A percentile compares a stretch with the other conserved stretches of the same genome.
These are phyloP conservation scores for Dissophora ornata DNA, from an alignment of 192 early-diverging fungal species.

Conservation along the genomic window DNA sequence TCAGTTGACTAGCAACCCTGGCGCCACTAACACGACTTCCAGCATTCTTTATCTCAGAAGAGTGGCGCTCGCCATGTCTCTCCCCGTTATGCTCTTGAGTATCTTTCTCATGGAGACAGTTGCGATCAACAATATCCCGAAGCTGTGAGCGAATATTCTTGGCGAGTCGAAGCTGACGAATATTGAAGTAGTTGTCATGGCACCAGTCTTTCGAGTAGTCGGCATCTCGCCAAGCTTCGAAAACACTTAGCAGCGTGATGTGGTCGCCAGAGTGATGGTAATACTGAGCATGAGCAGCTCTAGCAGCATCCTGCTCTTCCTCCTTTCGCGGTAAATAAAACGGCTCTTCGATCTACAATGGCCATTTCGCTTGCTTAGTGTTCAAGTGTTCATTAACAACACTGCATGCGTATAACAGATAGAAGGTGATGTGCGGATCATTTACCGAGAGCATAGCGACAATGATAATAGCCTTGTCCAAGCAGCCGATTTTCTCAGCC, in stretches of 20 bases:
- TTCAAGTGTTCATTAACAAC: no score
- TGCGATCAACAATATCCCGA: constrained; percentile 86
- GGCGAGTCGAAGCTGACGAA: constrained; percentile 82
- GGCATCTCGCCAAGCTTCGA: constrained; percentile 78
- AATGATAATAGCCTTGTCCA: constrained; percentile 89
- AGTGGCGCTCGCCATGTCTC: no score
- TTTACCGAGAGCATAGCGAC: constrained; percentile 89
- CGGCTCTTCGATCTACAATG: constrained; percentile 73
- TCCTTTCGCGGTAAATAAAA: constrained; percentile 84
- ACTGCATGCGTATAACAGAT: no score
- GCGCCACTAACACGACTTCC: constrained; percentile 12
- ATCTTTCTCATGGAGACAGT: constrained; percentile 58
- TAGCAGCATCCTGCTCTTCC: constrained; percentile 83
- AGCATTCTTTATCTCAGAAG: neutral
- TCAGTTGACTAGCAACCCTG: constrained; percentile 2
- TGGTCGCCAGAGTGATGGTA: constrained; percentile 95
- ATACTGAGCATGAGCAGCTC: constrained; percentile 84
- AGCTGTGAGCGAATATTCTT: constrained; percentile 91
- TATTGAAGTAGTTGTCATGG: constrained; percentile 88
- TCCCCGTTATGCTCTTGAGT: neutral
- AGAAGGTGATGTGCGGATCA: no score
- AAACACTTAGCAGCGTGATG: constrained; percentile 86
- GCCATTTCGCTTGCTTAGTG: no score
- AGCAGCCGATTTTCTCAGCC: constrained; percentile 83
- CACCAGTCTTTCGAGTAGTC: constrained; percentile 85